These are phyloP conservation scores for Mucor saturninus DNA, from an alignment of 371 early-diverging fungal species.

Conservation along the genomic window DNA sequence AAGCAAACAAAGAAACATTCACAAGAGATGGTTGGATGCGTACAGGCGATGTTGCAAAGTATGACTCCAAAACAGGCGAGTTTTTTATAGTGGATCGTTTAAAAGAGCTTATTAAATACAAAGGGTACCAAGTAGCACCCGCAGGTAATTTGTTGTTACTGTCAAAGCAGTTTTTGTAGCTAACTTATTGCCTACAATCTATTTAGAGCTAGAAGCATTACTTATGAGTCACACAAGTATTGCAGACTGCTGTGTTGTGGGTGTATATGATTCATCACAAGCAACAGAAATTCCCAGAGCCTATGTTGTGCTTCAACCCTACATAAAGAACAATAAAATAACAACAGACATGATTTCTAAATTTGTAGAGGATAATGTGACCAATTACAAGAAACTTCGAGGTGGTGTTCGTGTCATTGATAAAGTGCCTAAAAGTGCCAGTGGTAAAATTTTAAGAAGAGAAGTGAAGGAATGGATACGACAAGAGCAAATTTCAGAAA, in stretches of 20 bases:
- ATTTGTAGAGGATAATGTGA: constrained; percentile 67
- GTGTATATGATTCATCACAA: constrained; percentile 59
- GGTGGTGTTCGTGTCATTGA: constrained; percentile 78
- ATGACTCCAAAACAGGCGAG: constrained; percentile 48
- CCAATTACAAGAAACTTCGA: constrained; percentile 76
- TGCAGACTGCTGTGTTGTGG: constrained; percentile 79
- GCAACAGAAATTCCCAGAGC: constrained; percentile 86
- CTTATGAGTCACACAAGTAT: constrained; percentile 73
- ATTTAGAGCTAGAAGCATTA: constrained; percentile 80
- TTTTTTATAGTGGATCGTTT: constrained; percentile 73
- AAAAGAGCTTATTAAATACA: constrained; percentile 81
- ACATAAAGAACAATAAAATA: constrained; percentile 9
- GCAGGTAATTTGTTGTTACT: not conserved
- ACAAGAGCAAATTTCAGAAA: constrained; percentile 37
- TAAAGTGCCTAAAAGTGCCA: constrained; percentile 75
- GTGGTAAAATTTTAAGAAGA: constrained; percentile 81
- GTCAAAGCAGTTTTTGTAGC: not conserved
- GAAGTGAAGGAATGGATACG: constrained; percentile 50
- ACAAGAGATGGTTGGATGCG: constrained; percentile 76
- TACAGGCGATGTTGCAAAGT: constrained; percentile 83
- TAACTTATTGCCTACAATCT: not conserved
- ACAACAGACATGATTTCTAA: constrained; percentile 56
- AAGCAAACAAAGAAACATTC: constrained; percentile 73
- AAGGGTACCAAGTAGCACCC: constrained; percentile 62
- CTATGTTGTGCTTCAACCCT: constrained; percentile 65